These are phyloP conservation scores for Agrocybe praecox DNA, from an alignment of 768 basidiomycete genomes.

Conservation along the genomic window DNA sequence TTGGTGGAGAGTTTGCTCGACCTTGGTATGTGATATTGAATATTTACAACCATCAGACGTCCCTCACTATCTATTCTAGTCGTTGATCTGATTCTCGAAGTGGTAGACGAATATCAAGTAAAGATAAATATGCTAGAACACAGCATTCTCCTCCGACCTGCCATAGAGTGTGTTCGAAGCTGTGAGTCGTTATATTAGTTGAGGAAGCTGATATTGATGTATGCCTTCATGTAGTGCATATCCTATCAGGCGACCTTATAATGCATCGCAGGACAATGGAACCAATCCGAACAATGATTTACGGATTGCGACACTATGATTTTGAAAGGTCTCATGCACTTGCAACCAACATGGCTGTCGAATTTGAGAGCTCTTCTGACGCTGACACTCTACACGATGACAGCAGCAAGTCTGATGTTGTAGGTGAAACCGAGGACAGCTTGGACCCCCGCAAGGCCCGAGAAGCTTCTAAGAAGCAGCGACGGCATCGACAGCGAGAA, in stretches of 20 bases:
- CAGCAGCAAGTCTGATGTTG: background rate
- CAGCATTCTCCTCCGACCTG: constrained; percentile 57
- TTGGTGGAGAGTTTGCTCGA: constrained; percentile 67
- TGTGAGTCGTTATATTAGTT: constrained; percentile 36
- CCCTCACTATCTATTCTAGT: constrained; percentile 32
- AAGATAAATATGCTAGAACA: constrained; percentile 62
- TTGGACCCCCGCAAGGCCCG: background rate
- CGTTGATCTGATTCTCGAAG: constrained; percentile 64
- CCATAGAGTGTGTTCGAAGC: constrained; percentile 58
- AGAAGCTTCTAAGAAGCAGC: background rate
- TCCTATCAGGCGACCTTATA: constrained; percentile 73
- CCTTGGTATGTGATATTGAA: constrained; percentile 30
- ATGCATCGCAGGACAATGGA: constrained; percentile 74
- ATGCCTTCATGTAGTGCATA: constrained; percentile 53
- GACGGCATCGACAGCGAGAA: background rate
- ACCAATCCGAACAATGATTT: constrained; percentile 70
- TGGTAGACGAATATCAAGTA: constrained; percentile 68
- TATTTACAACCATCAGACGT: background rate
- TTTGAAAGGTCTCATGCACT: constrained; percentile 66
- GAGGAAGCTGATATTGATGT: background rate
- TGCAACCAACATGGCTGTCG: constrained; percentile 32
- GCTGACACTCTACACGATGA: background rate
- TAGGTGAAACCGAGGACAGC: background rate
- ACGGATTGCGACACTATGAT: constrained; percentile 71
- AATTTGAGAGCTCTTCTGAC: background rate